Conservation (phyloP, 2,329 filamentous ascomycete genomes). For the Biscogniauxia sp. region DNA sequence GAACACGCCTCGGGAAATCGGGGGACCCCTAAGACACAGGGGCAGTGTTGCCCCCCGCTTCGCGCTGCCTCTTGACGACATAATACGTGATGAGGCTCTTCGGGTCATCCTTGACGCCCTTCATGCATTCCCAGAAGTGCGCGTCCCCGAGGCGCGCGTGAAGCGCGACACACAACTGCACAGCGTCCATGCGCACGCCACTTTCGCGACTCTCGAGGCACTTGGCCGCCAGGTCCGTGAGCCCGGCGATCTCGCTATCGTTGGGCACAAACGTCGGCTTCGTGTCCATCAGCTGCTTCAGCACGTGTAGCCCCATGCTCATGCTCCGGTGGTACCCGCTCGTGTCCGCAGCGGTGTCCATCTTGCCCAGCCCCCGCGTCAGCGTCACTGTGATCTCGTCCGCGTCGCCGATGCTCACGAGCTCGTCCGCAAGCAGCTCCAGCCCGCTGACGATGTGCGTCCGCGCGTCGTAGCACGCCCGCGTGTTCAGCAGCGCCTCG, state of each 20-base stretch:
- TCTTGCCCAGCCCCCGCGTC: constrained; percentile 45
- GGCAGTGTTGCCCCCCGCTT: constrained; percentile 31
- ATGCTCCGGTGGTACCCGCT: constrained; percentile 48
- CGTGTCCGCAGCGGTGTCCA: constrained; percentile 38
- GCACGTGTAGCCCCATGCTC: constrained; percentile 62
- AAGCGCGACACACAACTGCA: constrained; percentile 73
- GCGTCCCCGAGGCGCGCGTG: constrained; percentile 60
- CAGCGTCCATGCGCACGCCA: constrained; percentile 70
- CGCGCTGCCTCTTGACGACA: constrained; percentile 67
- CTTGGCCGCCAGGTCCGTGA: constrained; percentile 50
- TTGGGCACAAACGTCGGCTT: constrained; percentile 47
- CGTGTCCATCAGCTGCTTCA: constrained; percentile 56
- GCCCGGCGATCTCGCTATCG: constrained; percentile 49
- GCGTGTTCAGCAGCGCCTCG: constrained; percentile 63
- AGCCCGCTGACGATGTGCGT: constrained; percentile 73
- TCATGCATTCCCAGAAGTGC: constrained; percentile 67
- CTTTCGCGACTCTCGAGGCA: constrained; percentile 61
- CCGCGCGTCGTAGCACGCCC: constrained; percentile 64
- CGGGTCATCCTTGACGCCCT: constrained; percentile 65
- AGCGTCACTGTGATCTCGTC: constrained; percentile 58
- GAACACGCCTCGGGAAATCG: no score
- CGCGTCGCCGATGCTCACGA: constrained; percentile 64
- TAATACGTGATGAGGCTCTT: constrained; percentile 80
- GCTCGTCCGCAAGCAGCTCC: constrained; percentile 70
- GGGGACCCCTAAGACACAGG: no score